These are phyloP conservation scores for Rhizophora apiculata DNA, from an alignment of 345 rosid genomes.

Conservation along the genomic window DNA sequence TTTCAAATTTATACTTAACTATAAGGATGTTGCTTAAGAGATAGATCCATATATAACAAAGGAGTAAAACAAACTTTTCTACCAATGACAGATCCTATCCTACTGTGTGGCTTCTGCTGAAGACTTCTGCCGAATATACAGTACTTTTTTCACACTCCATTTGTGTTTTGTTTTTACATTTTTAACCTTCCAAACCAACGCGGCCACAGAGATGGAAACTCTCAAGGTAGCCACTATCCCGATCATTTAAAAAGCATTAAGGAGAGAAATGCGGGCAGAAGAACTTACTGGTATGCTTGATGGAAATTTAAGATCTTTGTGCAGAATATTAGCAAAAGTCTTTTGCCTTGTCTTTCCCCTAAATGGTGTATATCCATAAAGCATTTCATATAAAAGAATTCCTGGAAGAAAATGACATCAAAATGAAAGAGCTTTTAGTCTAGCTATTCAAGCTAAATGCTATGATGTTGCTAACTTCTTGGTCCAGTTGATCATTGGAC, in stretches of 20 bases:
- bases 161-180: too few species aligned
- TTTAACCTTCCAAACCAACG: too few species aligned
- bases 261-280: neutral
- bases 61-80: neutral
- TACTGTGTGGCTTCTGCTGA: too few species aligned
- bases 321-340: slow-evolving; percentile 86
- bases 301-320: slow-evolving; percentile 82
- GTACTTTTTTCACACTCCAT: too few species aligned
- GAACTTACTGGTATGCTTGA: slow-evolving; percentile 53
- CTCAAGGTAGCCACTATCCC: too few species aligned
- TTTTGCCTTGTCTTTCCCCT: slow-evolving; percentile 94
- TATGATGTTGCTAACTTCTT: neutral
- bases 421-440: neutral
- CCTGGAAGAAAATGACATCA: slow-evolving; percentile 31
- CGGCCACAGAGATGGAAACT: too few species aligned
- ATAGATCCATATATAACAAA: neutral
- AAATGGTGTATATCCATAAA: slow-evolving; percentile 94
- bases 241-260: neutral
- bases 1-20: too few species aligned
- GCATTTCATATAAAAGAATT: slow-evolving; percentile 88
- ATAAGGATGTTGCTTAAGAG: too few species aligned
- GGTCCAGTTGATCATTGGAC: neutral
- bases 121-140: too few species aligned
- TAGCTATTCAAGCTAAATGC: neutral
- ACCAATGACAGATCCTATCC: neutral